phyloP scores from a whole-genome alignment of 768 basidiomycete species.

The Megacollybia marginata region DNA sequence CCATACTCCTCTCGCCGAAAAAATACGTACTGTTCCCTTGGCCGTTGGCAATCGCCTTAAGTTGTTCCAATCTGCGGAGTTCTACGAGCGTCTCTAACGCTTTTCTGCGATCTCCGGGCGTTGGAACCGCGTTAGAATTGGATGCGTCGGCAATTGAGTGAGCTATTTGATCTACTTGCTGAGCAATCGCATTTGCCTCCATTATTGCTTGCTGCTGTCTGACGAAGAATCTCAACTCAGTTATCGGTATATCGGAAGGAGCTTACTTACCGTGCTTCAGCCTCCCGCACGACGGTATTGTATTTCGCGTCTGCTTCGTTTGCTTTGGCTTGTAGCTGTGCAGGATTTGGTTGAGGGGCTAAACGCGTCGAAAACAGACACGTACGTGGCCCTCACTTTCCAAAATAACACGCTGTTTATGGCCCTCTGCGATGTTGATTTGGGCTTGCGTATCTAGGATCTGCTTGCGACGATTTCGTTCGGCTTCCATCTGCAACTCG shows the following conservation, averaged over 20 bases:
- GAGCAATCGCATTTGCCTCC: conserved; percentile 39
- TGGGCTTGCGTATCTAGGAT: conserved; percentile 50
- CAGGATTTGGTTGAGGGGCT: background rate
- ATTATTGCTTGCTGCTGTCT: conserved; percentile 36
- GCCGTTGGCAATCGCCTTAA: conserved; percentile 43
- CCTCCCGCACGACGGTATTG: conserved; percentile 43
- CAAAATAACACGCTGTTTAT: conserved; percentile 48
- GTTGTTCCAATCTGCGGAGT: conserved; percentile 42
- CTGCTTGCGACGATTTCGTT: conserved; percentile 48
- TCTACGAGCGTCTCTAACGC: conserved; percentile 39
- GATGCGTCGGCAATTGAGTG: conserved; percentile 22
- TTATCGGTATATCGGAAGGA: conserved; percentile 4
- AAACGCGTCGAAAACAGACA: background rate
- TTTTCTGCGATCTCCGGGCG: conserved; percentile 24
- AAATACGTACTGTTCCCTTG: conserved; percentile 50
- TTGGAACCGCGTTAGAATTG: conserved; percentile 13
- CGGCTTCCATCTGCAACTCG: conserved; percentile 54
- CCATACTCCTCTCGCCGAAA: conserved; percentile 33
- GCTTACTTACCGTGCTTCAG: conserved; percentile 34
- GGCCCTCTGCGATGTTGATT: conserved; percentile 52
- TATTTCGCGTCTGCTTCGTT: conserved; percentile 48
- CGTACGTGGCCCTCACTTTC: conserved; percentile 47
- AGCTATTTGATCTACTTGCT: conserved; percentile 42
- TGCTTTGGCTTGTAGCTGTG: conserved; percentile 38
- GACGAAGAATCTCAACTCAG: background rate